These are phyloP conservation scores for Cunninghamia lanceolata DNA, from an alignment of 75 land plant genomes.

Conservation along the genomic window DNA sequence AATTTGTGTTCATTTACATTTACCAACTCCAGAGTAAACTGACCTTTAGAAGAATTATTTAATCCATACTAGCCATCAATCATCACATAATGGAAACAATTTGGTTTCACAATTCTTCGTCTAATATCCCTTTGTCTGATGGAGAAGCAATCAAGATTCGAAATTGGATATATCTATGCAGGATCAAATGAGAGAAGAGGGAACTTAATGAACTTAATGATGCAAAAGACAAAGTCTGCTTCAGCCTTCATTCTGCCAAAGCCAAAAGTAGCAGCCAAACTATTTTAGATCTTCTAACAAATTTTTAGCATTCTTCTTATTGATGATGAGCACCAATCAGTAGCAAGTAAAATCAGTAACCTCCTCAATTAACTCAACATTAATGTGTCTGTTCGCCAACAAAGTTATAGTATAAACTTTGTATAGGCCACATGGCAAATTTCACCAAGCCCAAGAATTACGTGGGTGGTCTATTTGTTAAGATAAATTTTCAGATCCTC, in stretches of 20 bases:
- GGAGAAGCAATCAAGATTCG: background rate
- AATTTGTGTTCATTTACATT: background rate
- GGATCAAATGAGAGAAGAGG: background rate
- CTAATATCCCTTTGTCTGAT: background rate
- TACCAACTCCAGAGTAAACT: background rate
- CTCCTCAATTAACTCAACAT: background rate
- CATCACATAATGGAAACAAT: background rate
- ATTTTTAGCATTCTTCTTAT: background rate
- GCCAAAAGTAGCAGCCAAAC: background rate
- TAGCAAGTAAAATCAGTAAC: background rate
- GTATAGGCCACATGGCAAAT: background rate
- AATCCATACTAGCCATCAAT: background rate
- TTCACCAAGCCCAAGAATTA: background rate
- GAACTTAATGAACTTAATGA: background rate
- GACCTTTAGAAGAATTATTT: background rate
- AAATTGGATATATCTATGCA: background rate
- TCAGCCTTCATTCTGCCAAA: background rate
- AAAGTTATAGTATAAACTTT: background rate
- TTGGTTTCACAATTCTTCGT: background rate
- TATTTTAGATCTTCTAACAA: constrained; percentile 5
- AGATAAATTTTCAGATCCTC: background rate
- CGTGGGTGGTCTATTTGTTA: background rate
- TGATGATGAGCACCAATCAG: background rate
- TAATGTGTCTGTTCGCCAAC: background rate
- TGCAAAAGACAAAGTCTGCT: background rate